These are phyloP conservation scores for Thyridium curvatum DNA, from an alignment of 2,329 filamentous ascomycete genomes.

Conservation along the genomic window DNA sequence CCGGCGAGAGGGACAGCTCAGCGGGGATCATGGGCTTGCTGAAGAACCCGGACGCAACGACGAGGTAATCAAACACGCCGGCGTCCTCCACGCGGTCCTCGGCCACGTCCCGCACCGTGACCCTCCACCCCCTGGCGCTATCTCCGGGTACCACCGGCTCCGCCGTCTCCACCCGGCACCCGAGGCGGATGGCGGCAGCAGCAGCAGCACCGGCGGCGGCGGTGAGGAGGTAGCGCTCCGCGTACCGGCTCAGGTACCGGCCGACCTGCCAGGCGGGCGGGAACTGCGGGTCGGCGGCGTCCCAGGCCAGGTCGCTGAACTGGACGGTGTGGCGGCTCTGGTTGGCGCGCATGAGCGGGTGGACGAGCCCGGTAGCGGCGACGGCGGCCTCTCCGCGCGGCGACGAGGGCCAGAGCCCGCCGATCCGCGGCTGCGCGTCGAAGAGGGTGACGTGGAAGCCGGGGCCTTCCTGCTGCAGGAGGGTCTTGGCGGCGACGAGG, in stretches of 20 bases:
- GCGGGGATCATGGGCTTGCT: conserved; percentile 49
- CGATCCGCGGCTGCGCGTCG: conserved; percentile 59
- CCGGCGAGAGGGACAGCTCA: conserved; percentile 27
- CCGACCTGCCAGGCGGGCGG: conserved; percentile 75
- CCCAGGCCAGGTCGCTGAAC: conserved; percentile 69
- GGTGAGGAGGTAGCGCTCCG: conserved; percentile 40
- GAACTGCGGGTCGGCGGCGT: conserved; percentile 48
- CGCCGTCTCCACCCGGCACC: conserved; percentile 37
- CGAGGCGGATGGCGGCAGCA: conserved; percentile 28
- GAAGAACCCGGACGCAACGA: conserved; percentile 75
- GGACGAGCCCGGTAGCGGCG: conserved; percentile 46
- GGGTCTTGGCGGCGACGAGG: conserved; percentile 64
- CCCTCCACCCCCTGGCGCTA: conserved; percentile 28
- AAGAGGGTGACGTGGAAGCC: conserved; percentile 64
- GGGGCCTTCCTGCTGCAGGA: conserved; percentile 56
- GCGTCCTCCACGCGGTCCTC: conserved; percentile 32
- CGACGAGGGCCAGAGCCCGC: conserved; percentile 68
- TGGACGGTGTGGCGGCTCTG: conserved; percentile 71
- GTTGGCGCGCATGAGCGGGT: conserved; percentile 66
- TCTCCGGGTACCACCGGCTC: conserved; percentile 15
- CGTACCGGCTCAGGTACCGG: conserved; percentile 62
- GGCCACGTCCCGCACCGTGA: conserved; percentile 27
- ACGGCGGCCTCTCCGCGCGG: conserved; percentile 21
- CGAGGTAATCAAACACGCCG: conserved; percentile 58
- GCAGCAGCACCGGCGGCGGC: conserved; percentile 28